Evolutionary conservation across 2,329 filamentous ascomycete species (phyloP).

Genomic region (Neocatenulostroma microsporum): DNA sequence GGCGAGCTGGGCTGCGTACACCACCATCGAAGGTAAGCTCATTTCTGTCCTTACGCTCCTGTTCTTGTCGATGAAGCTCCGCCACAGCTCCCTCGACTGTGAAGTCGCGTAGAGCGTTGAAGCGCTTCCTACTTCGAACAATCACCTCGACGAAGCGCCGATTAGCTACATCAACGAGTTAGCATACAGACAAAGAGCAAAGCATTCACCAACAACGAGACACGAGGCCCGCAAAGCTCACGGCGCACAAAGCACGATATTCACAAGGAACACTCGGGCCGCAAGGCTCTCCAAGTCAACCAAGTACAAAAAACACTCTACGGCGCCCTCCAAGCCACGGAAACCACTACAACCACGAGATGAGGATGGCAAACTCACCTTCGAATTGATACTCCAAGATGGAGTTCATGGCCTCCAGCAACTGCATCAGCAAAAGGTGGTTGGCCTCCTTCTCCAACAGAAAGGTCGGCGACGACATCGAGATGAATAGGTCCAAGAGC

Average conservation of each 20-base stretch:
- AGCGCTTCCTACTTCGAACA: slow-evolving; percentile 69
- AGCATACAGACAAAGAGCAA: slow-evolving; percentile 2
- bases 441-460: slow-evolving; percentile 88
- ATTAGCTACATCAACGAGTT: slow-evolving; percentile 53
- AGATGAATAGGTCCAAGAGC: slow-evolving; percentile 77
- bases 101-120: slow-evolving; percentile 77
- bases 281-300: too few relatives aligned
- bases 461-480: slow-evolving; percentile 90
- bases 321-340: too few relatives aligned
- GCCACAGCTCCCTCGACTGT: slow-evolving; percentile 87
- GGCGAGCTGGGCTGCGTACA: slow-evolving; percentile 28
- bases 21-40: slow-evolving; percentile 21
- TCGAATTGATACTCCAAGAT: slow-evolving; percentile 71
- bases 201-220: slow-evolving; percentile 1
- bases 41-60: slow-evolving; percentile 52
- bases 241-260: too few relatives aligned
- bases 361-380: slow-evolving; percentile 21
- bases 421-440: slow-evolving; percentile 67
- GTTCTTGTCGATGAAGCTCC: slow-evolving; percentile 74
- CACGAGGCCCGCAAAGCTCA: too few relatives aligned
- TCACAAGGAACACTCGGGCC: neutral
- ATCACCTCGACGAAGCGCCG: slow-evolving; percentile 72
- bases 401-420: slow-evolving; percentile 82
- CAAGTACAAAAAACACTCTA: slow-evolving; percentile 5
- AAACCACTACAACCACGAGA: too few relatives aligned